These are phyloP conservation scores for Escovopsis weberi DNA, from an alignment of 2,329 filamentous ascomycete species.

Conservation along the genomic window DNA sequence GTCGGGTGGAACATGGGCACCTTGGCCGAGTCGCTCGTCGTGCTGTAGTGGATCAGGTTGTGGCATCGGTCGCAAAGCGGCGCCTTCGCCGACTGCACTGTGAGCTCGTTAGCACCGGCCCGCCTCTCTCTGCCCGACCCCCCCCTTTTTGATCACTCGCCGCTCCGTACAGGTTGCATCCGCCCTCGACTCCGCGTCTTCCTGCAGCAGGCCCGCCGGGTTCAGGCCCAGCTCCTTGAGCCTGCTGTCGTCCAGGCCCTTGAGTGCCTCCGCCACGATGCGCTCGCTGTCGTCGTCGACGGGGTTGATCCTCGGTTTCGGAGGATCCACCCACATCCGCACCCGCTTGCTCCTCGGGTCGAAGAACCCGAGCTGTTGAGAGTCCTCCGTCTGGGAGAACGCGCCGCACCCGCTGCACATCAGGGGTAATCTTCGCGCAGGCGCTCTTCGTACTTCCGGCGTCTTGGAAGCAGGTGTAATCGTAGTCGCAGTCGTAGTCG, in stretches of 20 bases:
- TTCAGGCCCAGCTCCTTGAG: conserved; percentile 33
- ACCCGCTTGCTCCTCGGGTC: conserved; percentile 36
- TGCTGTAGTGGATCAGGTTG: conserved; percentile 59
- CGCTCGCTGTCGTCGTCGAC: conserved; percentile 24
- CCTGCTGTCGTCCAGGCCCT: conserved; percentile 24
- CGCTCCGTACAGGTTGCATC: conserved; percentile 2
- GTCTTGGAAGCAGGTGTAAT: not conserved
- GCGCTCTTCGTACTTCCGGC: not conserved
- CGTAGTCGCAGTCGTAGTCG: not conserved
- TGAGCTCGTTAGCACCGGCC: conserved; percentile 1
- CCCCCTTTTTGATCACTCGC: too few species aligned
- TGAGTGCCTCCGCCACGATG: conserved; percentile 32
- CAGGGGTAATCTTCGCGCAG: conserved; percentile 28
- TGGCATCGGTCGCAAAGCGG: conserved; percentile 84
- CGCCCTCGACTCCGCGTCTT: conserved; percentile 11
- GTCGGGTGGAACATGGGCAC: conserved; percentile 66
- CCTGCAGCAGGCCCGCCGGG: conserved; percentile 22
- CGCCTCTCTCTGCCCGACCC: too few species aligned
- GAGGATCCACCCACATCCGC: conserved; percentile 26
- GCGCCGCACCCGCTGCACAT: conserved; percentile 53
- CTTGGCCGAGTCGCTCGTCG: conserved; percentile 29
- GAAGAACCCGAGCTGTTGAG: conserved; percentile 42
- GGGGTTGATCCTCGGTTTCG: conserved; percentile 6
- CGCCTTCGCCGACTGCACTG: conserved; percentile 15
- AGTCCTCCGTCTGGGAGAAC: conserved; percentile 39